Evolutionary conservation across 345 rosid species (phyloP), one percentile per base, ranked within the genome.

Genomic region (Corchorus capsularis): DNA sequence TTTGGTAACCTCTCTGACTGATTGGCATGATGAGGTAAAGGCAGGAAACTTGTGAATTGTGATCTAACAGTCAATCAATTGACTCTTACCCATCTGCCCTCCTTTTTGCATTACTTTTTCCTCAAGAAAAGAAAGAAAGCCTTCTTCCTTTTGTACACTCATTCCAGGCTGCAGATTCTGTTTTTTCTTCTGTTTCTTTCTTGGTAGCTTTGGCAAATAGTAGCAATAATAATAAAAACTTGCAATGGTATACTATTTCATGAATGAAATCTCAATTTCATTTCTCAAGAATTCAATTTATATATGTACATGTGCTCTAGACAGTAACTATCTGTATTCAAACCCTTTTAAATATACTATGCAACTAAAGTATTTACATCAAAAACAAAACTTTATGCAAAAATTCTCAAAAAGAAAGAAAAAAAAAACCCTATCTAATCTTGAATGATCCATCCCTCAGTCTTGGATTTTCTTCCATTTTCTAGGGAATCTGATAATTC

Each of bases 401-500:
- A 72, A 56, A 41, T 4, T 20, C 20, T 4, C 34, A 4, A 20
- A 1, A 32, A 20, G 3, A 32, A 4, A 20, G 27, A 27, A 27
- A 27, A 27, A 27, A 27, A 27, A 27, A 27, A 27, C 6, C 17
- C 20, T 3, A 2, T 43, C 83, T 72, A 83, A 32, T 53, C 74
- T 71, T 61, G 22, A 16, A 77, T 62, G 65, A 68, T 69, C 32
- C 61, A 60, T n/a, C 61, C 64, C 46, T 82, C 69, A 14, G 76
- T 73, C 13, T 60, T 67, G 79, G 64, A 47, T 39, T 64, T 54
- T 57, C 45, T 80, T 69, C 54, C 79, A 22, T 53, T 78, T 22
- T 71, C 75, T 10, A 75, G 19, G 20, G 32, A 65, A 37, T 63
- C 12, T 16, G 75, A 47, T 46, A 20, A 53, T 52, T 73, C 2